A percentile compares a stretch with the other conserved stretches of the same genome.
Evolutionary conservation across 2,329 filamentous ascomycete species (phyloP).

Genomic region (Sclerotinia trifoliorum): DNA sequence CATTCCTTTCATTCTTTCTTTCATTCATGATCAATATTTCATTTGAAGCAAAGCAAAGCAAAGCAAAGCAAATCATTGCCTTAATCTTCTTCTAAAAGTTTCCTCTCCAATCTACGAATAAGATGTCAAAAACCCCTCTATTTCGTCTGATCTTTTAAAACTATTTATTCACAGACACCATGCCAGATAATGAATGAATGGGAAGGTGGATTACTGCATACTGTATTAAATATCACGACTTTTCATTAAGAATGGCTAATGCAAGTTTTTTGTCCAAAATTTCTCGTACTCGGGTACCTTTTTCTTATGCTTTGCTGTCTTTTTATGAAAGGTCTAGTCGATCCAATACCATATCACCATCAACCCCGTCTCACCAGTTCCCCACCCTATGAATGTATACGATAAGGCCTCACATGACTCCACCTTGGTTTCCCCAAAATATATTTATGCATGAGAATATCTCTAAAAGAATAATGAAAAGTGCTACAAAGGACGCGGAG

Average conservation of each 20-base stretch:
- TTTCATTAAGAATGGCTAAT: neutral
- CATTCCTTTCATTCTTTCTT: neutral
- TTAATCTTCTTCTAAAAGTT: neutral
- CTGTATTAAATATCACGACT: neutral
- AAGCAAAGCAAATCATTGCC: no score
- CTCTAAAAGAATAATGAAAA: neutral
- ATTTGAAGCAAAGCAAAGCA: neutral
- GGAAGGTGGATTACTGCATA: neutral
- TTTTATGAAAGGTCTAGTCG: slow-evolving; percentile 10
- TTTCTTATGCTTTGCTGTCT: slow-evolving; percentile 20
- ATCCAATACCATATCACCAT: slow-evolving; percentile 18
- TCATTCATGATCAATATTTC: neutral
- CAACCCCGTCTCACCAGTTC: slow-evolving; percentile 13
- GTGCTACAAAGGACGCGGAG: neutral
- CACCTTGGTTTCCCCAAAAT: neutral
- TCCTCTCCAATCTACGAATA: neutral
- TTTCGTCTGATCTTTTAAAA: neutral
- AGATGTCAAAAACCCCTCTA: neutral
- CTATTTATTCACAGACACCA: neutral
- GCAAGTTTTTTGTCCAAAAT: neutral
- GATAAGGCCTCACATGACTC: slow-evolving; percentile 16
- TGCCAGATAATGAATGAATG: neutral
- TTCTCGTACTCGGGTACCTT: slow-evolving; percentile 1
- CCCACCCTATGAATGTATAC: slow-evolving; percentile 12
- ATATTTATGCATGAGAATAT: neutral